phyloP scores from a whole-genome alignment of 345 rosid species.

The Anastatica hierochuntica region DNA sequence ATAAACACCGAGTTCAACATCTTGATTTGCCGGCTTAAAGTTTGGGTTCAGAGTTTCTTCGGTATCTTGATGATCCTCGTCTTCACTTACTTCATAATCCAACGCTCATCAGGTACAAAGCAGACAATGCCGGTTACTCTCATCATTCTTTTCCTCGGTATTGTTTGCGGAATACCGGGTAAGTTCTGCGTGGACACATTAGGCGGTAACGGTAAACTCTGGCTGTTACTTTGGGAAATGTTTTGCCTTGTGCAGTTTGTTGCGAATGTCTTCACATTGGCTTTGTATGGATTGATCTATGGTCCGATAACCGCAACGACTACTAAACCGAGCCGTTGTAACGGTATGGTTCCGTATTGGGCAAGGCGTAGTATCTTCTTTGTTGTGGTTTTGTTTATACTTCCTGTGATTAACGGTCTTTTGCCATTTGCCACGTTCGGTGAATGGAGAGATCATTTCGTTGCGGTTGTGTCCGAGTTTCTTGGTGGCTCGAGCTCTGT shows the following conservation, averaged over 20 bases:
- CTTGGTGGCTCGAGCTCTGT: not conserved
- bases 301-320: too few species aligned
- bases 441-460: slow-evolving; percentile 67
- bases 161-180: slow-evolving; percentile 59
- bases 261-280: slow-evolving; percentile 34
- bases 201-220: slow-evolving; percentile 63
- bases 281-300: slow-evolving; percentile 37
- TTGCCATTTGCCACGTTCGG: slow-evolving; percentile 61
- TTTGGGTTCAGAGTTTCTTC: slow-evolving; percentile 31
- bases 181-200: slow-evolving; percentile 75
- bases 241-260: slow-evolving; percentile 60
- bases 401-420: slow-evolving; percentile 59
- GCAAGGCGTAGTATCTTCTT: slow-evolving; percentile 42
- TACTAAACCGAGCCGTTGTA: too few species aligned
- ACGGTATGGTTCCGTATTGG: slow-evolving; percentile 67
- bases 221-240: slow-evolving; percentile 71
- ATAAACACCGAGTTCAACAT: slow-evolving; percentile 39
- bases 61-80: slow-evolving; percentile 55
- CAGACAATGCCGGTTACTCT: slow-evolving; percentile 67
- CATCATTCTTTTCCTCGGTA: slow-evolving; percentile 59
- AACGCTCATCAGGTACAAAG: slow-evolving; percentile 47
- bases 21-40: slow-evolving; percentile 48
- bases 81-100: slow-evolving; percentile 45
- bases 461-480: slow-evolving; percentile 3
- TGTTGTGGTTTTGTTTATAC: slow-evolving; percentile 24